These are phyloP conservation scores for Phyllosticta citribraziliensis DNA, from an alignment of 2,329 filamentous ascomycete genomes.

Conservation along the genomic window DNA sequence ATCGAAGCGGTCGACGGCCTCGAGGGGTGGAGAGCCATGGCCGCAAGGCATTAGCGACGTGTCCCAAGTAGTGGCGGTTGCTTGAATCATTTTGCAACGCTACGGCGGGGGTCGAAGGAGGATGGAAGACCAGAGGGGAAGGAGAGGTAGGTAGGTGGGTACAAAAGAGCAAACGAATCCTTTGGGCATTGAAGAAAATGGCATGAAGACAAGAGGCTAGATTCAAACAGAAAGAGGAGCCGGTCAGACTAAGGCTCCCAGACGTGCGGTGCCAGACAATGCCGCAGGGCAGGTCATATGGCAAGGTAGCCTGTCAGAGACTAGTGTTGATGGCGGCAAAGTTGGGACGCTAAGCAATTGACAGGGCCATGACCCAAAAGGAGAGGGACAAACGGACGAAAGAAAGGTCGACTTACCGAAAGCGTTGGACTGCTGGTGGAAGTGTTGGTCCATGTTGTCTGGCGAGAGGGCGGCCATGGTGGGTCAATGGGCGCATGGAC, in stretches of 20 bases:
- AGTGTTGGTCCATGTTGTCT: constrained; percentile 4
- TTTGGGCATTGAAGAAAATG: not conserved
- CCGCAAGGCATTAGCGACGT: constrained; percentile 2
- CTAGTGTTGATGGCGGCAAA: not conserved
- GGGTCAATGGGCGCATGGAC: not conserved
- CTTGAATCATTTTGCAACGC: not conserved
- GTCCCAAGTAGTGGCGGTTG: not conserved
- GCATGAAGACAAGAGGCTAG: not conserved
- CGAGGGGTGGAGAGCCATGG: constrained; percentile 1
- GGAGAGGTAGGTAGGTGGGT: not conserved
- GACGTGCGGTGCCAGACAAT: not conserved
- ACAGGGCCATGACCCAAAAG: not conserved
- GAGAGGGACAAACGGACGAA: not conserved
- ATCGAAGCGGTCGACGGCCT: not conserved
- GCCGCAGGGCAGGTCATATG: not conserved
- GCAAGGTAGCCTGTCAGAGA: not conserved
- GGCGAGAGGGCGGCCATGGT: constrained; percentile 7
- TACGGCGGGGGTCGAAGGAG: not conserved
- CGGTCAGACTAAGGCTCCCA: not conserved
- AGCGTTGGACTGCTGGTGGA: not conserved
- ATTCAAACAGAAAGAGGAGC: not conserved
- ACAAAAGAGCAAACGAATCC: not conserved
- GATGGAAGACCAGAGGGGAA: not conserved
- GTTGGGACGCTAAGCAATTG: not conserved
- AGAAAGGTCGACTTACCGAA: constrained; percentile 3